A percentile compares a stretch with the other conserved stretches of the same genome.
Evolutionary conservation across 2,329 filamentous ascomycete species (phyloP).

Genomic region (Periconia macrospinosa): DNA sequence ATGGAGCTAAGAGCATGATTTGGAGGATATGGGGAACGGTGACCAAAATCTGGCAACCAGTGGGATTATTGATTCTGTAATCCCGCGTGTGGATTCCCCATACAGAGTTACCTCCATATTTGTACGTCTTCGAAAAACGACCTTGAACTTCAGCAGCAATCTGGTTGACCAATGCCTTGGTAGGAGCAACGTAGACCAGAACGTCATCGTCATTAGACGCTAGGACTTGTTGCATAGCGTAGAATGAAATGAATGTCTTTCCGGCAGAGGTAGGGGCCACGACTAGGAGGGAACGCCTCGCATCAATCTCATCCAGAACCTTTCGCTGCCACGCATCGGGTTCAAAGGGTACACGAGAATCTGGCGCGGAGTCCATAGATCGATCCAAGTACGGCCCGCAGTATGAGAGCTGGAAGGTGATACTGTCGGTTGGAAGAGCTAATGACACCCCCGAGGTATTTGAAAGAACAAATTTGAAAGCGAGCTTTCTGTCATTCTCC

Average conservation of each 20-base stretch:
- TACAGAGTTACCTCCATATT: conserved; percentile 62
- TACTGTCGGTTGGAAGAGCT: conserved; percentile 45
- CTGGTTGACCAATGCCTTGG: conserved; percentile 81
- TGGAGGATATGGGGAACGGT: conserved; percentile 79
- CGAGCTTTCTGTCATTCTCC: conserved; percentile 44
- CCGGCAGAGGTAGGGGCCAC: conserved; percentile 78
- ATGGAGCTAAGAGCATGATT: conserved; percentile 68
- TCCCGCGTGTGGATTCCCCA: conserved; percentile 81
- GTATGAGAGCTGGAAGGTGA: conserved; percentile 68
- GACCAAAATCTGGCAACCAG: conserved; percentile 73
- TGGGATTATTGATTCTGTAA: conserved; percentile 72
- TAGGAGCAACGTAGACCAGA: conserved; percentile 78
- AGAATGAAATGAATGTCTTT: conserved; percentile 84
- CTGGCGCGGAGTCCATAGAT: conserved; percentile 69
- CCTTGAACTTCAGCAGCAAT: conserved; percentile 79
- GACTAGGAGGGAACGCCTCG: conserved; percentile 69
- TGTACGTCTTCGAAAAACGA: conserved; percentile 69
- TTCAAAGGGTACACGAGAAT: conserved; percentile 70
- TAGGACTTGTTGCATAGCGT: conserved; percentile 78
- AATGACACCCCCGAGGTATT: conserved; percentile 23
- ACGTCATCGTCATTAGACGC: conserved; percentile 69
- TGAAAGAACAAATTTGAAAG: conserved; percentile 45
- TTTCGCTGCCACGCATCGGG: conserved; percentile 77
- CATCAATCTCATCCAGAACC: conserved; percentile 74
- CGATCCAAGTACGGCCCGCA: conserved; percentile 75